Percentiles rank a stretch among this genome's conserved stretches.
Conservation (phyloP, 2,329 filamentous ascomycete genomes). For the Ophiostoma sp. region DNA sequence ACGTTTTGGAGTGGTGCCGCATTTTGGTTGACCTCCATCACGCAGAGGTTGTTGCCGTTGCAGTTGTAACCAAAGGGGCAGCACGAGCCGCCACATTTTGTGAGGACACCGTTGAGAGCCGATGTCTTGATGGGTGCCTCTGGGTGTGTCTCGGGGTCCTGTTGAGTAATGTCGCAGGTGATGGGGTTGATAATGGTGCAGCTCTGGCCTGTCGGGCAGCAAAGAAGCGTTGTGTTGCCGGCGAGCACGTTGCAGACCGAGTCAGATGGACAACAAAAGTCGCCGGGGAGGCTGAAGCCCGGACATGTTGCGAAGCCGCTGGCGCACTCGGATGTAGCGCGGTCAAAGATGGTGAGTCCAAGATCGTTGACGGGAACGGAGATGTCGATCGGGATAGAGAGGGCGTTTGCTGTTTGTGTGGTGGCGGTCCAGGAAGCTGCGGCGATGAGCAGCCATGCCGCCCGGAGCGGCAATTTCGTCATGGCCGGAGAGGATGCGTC, state of each 20-base stretch:
- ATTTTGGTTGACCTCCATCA: conserved; percentile 53
- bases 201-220: conserved; percentile 61
- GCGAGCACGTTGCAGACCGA: conserved; percentile 62
- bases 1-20: conserved; percentile 32
- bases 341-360: conserved; percentile 10
- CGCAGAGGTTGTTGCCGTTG: conserved; percentile 51
- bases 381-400: conserved; percentile 35
- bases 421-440: conserved; percentile 37
- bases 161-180: conserved; percentile 63
- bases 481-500: conserved; percentile 13
- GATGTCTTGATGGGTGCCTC: conserved; percentile 66
- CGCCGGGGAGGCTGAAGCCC: conserved; percentile 53
- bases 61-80: conserved; percentile 75
- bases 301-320: conserved; percentile 55
- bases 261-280: conserved; percentile 65
- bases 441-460: conserved; percentile 41
- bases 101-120: conserved; percentile 56
- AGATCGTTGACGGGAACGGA: conserved; percentile 24
- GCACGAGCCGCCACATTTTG: conserved; percentile 61
- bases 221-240: conserved; percentile 66
- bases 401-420: conserved; percentile 35
- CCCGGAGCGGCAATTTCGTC: conserved; percentile 34
- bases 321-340: conserved; percentile 18
- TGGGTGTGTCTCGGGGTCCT: conserved; percentile 60
- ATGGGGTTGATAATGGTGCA: conserved; percentile 66